phyloP scores from a whole-genome alignment of 2,329 filamentous ascomycete genomes.

The Diaporthe caulivora region DNA sequence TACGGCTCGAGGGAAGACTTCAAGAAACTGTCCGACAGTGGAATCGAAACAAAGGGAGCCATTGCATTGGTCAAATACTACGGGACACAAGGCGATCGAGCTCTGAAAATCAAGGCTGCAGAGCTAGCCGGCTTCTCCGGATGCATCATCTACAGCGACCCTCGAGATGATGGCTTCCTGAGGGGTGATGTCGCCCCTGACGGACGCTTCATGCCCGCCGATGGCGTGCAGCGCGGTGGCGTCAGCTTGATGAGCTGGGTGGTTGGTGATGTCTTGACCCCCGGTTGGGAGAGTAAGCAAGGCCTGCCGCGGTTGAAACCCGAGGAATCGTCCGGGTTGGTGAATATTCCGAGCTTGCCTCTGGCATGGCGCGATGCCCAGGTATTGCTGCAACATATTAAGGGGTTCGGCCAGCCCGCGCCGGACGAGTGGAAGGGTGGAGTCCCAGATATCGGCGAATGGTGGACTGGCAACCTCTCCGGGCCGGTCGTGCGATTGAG shows the following conservation, averaged over 20 bases:
- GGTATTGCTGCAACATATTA: constrained; percentile 78
- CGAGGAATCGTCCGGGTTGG: constrained; percentile 78
- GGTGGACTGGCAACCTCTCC: constrained; percentile 84
- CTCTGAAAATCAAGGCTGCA: constrained; percentile 89
- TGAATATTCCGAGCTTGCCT: constrained; percentile 89
- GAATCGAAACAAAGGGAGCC: constrained; percentile 80
- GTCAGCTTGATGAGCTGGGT: constrained; percentile 87
- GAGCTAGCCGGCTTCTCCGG: constrained; percentile 88
- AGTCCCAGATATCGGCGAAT: constrained; percentile 80
- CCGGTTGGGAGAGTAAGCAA: constrained; percentile 82
- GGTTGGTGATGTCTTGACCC: constrained; percentile 91
- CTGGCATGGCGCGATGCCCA: constrained; percentile 92
- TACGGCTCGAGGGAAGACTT: constrained; percentile 91
- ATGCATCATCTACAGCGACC: constrained; percentile 94
- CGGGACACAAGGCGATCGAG: constrained; percentile 78
- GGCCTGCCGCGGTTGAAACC: constrained; percentile 74
- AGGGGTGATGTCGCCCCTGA: constrained; percentile 80
- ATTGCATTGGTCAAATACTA: constrained; percentile 88
- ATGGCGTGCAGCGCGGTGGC: constrained; percentile 84
- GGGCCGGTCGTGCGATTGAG: constrained; percentile 84
- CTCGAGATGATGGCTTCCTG: constrained; percentile 83
- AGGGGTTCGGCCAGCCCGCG: constrained; percentile 79
- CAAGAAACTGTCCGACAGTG: constrained; percentile 75
- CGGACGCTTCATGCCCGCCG: constrained; percentile 83
- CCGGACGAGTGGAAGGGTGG: constrained; percentile 81